Conservation (phyloP, 306 rosid genomes). For the Vigna hirtella region DNA sequence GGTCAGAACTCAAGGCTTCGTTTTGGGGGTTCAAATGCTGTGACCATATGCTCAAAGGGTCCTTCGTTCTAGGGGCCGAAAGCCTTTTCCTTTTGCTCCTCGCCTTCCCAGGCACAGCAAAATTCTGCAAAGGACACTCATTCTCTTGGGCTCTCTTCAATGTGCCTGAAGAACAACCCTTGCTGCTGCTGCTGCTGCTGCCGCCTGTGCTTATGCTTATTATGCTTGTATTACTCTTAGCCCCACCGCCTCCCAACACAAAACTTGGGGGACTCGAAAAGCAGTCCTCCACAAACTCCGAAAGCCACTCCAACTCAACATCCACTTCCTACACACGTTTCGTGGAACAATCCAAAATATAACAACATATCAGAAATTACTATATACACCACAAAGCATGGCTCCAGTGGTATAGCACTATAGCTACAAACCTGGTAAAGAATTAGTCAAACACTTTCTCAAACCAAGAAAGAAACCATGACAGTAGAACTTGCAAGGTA, state of each 20-base stretch:
- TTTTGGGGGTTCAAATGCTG: slow-evolving; percentile 47
- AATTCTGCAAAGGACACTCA: slow-evolving; percentile 47
- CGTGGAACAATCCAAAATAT: slow-evolving; percentile 6
- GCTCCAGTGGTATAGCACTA: neutral
- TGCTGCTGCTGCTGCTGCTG: slow-evolving; percentile 36
- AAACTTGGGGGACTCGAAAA: slow-evolving; percentile 65
- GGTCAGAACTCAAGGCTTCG: slow-evolving; percentile 54
- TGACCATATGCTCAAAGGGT: slow-evolving; percentile 56
- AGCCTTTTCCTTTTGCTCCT: slow-evolving; percentile 80
- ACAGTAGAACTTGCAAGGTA: slow-evolving; percentile 8
- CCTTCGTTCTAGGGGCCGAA: slow-evolving; percentile 48
- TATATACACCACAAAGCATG: neutral
- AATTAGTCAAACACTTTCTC: slow-evolving; percentile 25
- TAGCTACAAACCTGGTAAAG: slow-evolving; percentile 28
- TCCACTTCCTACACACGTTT: slow-evolving; percentile 62
- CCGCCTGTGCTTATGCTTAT: slow-evolving; percentile 28
- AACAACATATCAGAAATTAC: neutral
- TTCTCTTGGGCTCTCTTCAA: slow-evolving; percentile 34
- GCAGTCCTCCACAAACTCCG: slow-evolving; percentile 78
- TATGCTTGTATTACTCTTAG: slow-evolving; percentile 17
- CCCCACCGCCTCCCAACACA: slow-evolving; percentile 50
- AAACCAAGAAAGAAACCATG: slow-evolving; percentile 17
- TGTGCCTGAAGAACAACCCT: slow-evolving; percentile 58
- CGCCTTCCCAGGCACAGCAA: slow-evolving; percentile 67
- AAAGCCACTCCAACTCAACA: slow-evolving; percentile 76